Evolutionary conservation across 352 stramenopile species (phyloP).

Genomic region (Phytophthora hybrid): DNA sequence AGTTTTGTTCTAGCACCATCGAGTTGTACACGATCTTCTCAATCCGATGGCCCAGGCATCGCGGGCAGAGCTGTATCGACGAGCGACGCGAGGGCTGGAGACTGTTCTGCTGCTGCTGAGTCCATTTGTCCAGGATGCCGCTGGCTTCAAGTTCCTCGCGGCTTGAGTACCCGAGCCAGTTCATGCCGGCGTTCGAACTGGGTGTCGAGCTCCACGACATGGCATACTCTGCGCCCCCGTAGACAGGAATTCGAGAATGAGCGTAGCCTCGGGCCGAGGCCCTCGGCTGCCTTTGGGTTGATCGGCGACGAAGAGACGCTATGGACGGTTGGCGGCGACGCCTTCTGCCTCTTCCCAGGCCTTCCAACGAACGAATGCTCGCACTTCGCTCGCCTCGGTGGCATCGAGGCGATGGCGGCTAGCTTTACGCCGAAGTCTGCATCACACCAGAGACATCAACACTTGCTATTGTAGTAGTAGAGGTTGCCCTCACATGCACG

Average conservation of each 20-base stretch:
- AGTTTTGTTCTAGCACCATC: constrained; percentile 67
- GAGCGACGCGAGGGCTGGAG: constrained; percentile 1
- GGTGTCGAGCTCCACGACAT: constrained; percentile 24
- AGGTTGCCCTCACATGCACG: too few relatives aligned
- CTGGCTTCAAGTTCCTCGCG: constrained; percentile 34
- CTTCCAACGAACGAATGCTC: neutral
- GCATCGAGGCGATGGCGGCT: too few relatives aligned
- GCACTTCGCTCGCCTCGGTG: too few relatives aligned
- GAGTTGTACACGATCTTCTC: constrained; percentile 64
- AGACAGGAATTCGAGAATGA: constrained; percentile 6
- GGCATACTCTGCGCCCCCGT: constrained; percentile 6
- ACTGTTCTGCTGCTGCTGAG: constrained; percentile 28
- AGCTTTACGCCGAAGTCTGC: too few relatives aligned
- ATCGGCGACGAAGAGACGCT: neutral
- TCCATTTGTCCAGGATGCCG: constrained; percentile 34
- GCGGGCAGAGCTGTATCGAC: constrained; percentile 52
- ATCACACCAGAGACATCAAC: neutral
- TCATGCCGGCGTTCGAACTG: constrained; percentile 1
- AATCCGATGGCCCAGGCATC: constrained; percentile 67
- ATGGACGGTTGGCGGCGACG: constrained; percentile 1
- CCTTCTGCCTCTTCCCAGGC: neutral
- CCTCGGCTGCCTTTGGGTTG: neutral
- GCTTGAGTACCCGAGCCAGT: constrained; percentile 22
- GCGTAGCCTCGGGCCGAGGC: too few relatives aligned
- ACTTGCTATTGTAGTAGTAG: too few relatives aligned